Evolutionary conservation across 805 yeast genomes (phyloP), one percentile per base, ranked within the genome.

Genomic region (Scheffersomyces stipitis): DNA sequence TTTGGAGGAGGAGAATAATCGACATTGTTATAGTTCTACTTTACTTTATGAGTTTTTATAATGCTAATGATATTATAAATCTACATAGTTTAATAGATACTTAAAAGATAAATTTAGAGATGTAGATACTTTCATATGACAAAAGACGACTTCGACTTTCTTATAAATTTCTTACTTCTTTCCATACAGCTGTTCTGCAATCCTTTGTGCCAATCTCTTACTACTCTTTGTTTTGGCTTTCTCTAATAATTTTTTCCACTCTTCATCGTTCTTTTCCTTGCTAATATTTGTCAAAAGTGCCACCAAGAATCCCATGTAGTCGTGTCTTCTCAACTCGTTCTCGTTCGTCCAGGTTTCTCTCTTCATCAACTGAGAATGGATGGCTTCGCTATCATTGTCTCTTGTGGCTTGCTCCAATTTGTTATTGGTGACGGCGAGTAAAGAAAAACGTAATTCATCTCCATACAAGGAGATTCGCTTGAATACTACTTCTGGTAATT

Each of bases 111-210:
- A n/a, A n/a, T n/a, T n/a, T n/a, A n/a, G n/a, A n/a, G n/a, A n/a
- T n/a, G n/a, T n/a, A n/a, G n/a, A n/a, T n/a, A n/a, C n/a, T n/a
- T n/a, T n/a, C n/a, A n/a, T n/a, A n/a, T n/a, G n/a, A n/a, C n/a
- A n/a, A n/a, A n/a, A n/a, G n/a, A n/a, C n/a, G n/a, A n/a, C n/a
- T n/a, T n/a, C n/a, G n/a, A n/a, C n/a, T n/a, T n/a, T n/a, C n/a
- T n/a, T 18, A 54, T 54, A 13, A 62, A 54, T 42, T 62, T 51
- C 4, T 64, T 53, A 37, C 68, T 62, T 44, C 86, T 76, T 61
- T 90, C 74, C 56, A 82, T 82, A 66, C 83, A 83, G 56, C 83
- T 83, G 58, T 83, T 89, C 74, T 83, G 77, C 8, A 83, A 88
- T 50, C 24, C 10, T 7, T 20, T 20, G 24, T 20, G 10, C 14